Evolutionary conservation across 2,329 filamentous ascomycete genomes (phyloP).

Genomic region (Ascochyta lentis): DNA sequence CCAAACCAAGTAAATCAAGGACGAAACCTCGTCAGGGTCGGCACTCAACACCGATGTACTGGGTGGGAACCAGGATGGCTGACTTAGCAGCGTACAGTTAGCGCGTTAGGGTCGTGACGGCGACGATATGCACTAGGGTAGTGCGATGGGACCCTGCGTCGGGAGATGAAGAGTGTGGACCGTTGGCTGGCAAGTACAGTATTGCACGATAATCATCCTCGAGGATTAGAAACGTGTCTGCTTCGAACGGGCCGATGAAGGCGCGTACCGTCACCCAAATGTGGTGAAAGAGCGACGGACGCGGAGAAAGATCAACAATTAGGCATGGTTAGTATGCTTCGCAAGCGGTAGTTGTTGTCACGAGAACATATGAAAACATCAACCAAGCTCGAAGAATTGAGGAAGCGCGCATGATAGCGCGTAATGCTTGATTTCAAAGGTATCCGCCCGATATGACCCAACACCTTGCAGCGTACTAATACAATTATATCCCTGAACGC

Average conservation of each 20-base stretch:
- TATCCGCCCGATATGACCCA: slow-evolving; percentile 1
- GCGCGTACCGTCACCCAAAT: no score
- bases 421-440: slow-evolving; percentile 1
- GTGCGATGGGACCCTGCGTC: slow-evolving; percentile 6
- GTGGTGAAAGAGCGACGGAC: no score
- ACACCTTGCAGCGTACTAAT: background rate
- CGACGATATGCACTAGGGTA: background rate
- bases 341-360: no score
- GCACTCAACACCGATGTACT: background rate
- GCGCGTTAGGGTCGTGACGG: background rate
- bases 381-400: background rate
- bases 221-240: background rate
- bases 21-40: background rate
- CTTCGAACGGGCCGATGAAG: background rate
- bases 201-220: background rate
- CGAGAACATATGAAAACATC: no score
- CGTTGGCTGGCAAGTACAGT: background rate
- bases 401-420: slow-evolving; percentile 1
- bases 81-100: no score
- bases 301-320: no score
- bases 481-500: background rate
- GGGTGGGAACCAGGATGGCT: background rate
- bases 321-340: no score
- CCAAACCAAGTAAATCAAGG: background rate
- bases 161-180: background rate